Percentiles rank a stretch among this genome's conserved stretches.
phyloP scores from a whole-genome alignment of 1,284 basidiomycete species.

The Trichosporon faecale region DNA sequence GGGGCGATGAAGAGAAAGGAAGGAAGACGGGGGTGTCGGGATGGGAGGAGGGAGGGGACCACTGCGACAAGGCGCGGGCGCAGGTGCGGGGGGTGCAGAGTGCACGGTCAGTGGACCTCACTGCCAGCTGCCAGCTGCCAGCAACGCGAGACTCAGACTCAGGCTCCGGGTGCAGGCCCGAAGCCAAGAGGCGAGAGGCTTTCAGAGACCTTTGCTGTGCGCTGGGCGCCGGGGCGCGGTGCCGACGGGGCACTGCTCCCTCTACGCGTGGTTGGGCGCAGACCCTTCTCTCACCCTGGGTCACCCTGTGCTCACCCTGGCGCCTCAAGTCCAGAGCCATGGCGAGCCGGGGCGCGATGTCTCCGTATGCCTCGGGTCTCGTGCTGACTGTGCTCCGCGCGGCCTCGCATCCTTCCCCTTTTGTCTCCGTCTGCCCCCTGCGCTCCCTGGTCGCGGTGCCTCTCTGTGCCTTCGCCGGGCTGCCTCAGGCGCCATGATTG shows the following conservation, averaged over 20 bases:
- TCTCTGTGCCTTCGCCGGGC: background rate
- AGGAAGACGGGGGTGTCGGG: no score
- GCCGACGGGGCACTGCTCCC: background rate
- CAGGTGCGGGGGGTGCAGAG: background rate
- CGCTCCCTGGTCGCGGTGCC: background rate
- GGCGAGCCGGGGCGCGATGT: background rate
- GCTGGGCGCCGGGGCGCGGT: background rate
- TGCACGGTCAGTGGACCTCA: background rate
- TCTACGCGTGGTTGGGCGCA: background rate
- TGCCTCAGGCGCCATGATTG: background rate
- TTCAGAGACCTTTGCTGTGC: no score
- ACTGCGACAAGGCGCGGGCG: background rate
- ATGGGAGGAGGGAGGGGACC: background rate
- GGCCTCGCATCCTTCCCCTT: background rate
- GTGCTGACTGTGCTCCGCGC: background rate
- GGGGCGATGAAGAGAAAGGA: conserved; percentile 2
- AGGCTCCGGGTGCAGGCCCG: background rate
- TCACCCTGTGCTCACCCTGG: background rate
- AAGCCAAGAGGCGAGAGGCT: background rate
- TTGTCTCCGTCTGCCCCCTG: background rate
- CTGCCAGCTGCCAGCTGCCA: background rate
- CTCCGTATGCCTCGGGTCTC: background rate
- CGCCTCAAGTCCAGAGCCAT: background rate
- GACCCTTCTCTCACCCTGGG: background rate
- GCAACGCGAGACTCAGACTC: no score